Evolutionary conservation across 2,329 filamentous ascomycete genomes (phyloP).

Genomic region (Bipolaris bicolor): DNA sequence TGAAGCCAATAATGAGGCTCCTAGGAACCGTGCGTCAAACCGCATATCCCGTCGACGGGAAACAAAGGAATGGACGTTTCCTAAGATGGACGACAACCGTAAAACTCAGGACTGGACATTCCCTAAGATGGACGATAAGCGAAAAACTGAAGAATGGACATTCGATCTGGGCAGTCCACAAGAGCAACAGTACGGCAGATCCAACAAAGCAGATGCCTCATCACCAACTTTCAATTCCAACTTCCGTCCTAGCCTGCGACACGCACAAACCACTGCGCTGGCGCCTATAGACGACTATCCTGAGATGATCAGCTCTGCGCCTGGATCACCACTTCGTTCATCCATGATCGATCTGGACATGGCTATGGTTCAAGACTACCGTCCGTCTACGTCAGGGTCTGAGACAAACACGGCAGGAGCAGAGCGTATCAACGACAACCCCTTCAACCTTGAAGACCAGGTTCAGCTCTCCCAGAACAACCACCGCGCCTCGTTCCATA

Average conservation of each 20-base stretch:
- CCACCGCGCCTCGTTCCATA: slow-evolving; percentile 48
- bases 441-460: slow-evolving; percentile 58
- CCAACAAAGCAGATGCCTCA: slow-evolving; percentile 14
- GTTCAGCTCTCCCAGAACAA: slow-evolving; percentile 47
- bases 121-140: slow-evolving; percentile 33
- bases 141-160: slow-evolving; percentile 43
- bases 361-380: slow-evolving; percentile 50
- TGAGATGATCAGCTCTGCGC: slow-evolving; percentile 39
- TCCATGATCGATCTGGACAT: slow-evolving; percentile 55
- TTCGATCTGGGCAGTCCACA: slow-evolving; percentile 41
- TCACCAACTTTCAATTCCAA: slow-evolving; percentile 41
- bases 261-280: slow-evolving; percentile 51
- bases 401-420: slow-evolving; percentile 45
- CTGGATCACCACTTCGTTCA: slow-evolving; percentile 42
- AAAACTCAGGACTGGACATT: slow-evolving; percentile 46
- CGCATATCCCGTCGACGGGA: slow-evolving; percentile 42
- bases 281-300: slow-evolving; percentile 49
- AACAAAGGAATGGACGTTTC: slow-evolving; percentile 41
- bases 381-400: slow-evolving; percentile 53
- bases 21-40: slow-evolving; percentile 39
- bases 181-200: slow-evolving; percentile 22
- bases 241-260: slow-evolving; percentile 50
- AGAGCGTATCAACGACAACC: slow-evolving; percentile 53
- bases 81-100: slow-evolving; percentile 34
- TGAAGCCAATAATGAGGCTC: slow-evolving; percentile 43